Base-by-base conservation (phyloP, 208 protist genomes). In the Wallacemonas collosoma region DNA sequence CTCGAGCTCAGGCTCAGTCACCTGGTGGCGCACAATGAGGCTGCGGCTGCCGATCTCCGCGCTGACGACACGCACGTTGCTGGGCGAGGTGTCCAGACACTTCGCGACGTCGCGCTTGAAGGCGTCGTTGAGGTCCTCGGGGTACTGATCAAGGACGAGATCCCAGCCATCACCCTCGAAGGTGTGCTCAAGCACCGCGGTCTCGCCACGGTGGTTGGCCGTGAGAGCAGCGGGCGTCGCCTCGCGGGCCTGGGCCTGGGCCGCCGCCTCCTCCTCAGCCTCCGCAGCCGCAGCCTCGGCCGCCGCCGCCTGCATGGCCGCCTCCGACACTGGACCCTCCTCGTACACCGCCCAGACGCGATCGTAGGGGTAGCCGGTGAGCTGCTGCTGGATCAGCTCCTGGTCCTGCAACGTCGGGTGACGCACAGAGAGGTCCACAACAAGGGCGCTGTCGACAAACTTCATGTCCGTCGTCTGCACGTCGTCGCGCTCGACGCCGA, bases 161-260 rank as follows among this genome's bases (percentile, higher is more conserved):
- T 88, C 83, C 87, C 84, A 92, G 75, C 87, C 87, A 38, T 86
- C 81, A 67, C 87, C 83, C 39, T 87, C 79, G 58, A 92, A 92
- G 48, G 50, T 58, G 72, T 81, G 79, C 78, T 86, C 80, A n/a
- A 89, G 53, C 48, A 74, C 61, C n/a, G 51, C 75, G n/a, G 82
- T 85, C 73, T 85, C 79, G 47, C 68, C 54, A 63, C 51, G 62
- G 35, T 64, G 15, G 26, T 12, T 36, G 17, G 6, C 6, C 50
- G 4, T 41, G 38, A 44, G 45, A 3, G 39, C 39, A 5, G 17
- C 15, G 11, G 44, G 38, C 4, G 48, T 5, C 14, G 14, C 54
- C 41, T 54, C 41, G 8, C 43, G 17, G 6, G 62, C 62, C 41
- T 14, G 41, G 17, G 44, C 58, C 1, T 41, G 48, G 38, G 36